phyloP scores from a whole-genome alignment of 345 rosid species.

The Pelargonium nanum region DNA sequence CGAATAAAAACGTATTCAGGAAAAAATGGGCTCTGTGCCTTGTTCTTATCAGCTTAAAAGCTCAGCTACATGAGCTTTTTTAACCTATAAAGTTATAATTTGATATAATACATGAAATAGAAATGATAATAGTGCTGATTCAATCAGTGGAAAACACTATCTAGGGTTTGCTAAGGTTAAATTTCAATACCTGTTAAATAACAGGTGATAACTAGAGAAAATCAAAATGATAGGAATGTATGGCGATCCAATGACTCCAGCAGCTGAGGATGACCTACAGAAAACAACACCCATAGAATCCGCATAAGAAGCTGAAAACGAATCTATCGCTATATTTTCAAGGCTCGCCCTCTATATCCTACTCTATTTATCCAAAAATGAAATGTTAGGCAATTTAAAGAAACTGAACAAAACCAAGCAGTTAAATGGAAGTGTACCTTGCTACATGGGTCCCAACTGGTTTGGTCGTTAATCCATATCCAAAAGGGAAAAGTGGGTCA shows the following conservation, averaged over 20 bases:
- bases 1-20: too few species aligned
- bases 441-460: conserved; percentile 44
- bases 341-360: too few species aligned
- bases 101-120: not conserved
- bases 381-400: not conserved
- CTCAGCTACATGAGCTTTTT: too few species aligned
- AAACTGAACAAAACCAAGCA: not conserved
- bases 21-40: too few species aligned
- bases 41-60: too few species aligned
- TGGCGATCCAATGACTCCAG: not conserved
- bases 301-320: too few species aligned
- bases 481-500: conserved; percentile 77
- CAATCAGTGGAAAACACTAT: too few species aligned
- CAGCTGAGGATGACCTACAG: not conserved
- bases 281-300: not conserved
- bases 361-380: too few species aligned
- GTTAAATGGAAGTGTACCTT: conserved; percentile 28
- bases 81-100: too few species aligned
- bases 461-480: conserved; percentile 69
- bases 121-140: too few species aligned
- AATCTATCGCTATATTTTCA: too few species aligned
- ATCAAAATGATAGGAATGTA: not conserved
- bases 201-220: not conserved
- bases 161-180: not conserved
- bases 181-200: not conserved